phyloP scores from a whole-genome alignment of 306 rosid species.

The Trichosanthes truncata region DNA sequence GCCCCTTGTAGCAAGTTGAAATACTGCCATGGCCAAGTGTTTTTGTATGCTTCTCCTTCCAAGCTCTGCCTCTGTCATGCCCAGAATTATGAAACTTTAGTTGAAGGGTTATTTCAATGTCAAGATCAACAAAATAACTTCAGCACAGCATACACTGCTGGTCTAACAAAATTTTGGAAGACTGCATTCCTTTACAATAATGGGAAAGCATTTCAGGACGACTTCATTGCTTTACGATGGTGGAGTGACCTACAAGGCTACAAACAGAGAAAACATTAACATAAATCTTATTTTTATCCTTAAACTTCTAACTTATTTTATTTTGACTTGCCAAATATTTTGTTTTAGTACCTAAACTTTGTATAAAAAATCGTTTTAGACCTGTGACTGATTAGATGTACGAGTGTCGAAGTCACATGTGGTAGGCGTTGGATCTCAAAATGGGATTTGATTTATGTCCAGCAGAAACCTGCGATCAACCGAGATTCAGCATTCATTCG shows the following conservation, averaged over 20 bases:
- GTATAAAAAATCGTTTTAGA: neutral
- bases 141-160: neutral
- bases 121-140: neutral
- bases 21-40: neutral
- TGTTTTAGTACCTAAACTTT: neutral
- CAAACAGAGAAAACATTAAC: neutral
- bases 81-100: neutral
- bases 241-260: neutral
- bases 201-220: too few species aligned
- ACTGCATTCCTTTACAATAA: neutral
- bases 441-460: neutral
- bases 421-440: neutral
- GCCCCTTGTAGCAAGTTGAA: neutral
- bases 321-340: neutral
- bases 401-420: neutral
- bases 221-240: neutral
- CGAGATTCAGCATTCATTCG: neutral
- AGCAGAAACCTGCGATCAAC: neutral
- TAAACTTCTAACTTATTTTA: neutral
- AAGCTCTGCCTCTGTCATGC: neutral
- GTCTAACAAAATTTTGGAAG: neutral
- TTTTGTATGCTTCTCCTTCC: neutral
- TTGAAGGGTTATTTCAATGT: neutral
- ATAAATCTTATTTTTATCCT: too few species aligned
- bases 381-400: neutral